These are phyloP conservation scores for Claviceps purpurea DNA, from an alignment of 2,329 filamentous ascomycete genomes.

Conservation along the genomic window DNA sequence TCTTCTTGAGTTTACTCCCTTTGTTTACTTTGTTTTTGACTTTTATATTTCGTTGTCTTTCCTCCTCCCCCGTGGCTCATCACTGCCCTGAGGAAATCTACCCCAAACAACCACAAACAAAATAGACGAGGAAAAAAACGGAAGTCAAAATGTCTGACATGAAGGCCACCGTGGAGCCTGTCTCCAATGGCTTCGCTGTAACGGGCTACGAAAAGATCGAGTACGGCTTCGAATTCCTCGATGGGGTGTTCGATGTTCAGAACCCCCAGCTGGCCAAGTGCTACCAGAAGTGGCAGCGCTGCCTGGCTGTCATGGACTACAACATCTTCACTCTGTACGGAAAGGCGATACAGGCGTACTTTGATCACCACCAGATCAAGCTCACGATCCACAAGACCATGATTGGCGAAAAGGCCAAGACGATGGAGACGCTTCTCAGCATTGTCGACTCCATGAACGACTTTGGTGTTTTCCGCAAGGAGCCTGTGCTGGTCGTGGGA, in stretches of 20 bases:
- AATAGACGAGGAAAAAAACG: background rate
- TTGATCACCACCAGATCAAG: conserved; percentile 47
- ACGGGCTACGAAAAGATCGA: conserved; percentile 65
- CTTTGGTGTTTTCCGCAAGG: conserved; percentile 57
- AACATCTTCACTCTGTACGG: conserved; percentile 61
- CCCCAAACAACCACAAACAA: background rate
- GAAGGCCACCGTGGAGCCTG: conserved; percentile 51
- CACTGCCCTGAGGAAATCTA: background rate
- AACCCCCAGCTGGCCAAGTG: conserved; percentile 50
- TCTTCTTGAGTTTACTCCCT: background rate
- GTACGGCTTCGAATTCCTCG: conserved; percentile 62
- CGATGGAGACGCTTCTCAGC: conserved; percentile 52
- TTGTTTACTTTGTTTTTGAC: background rate
- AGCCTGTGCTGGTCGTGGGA: conserved; percentile 53
- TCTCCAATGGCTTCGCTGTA: conserved; percentile 52
- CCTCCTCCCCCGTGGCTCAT: background rate
- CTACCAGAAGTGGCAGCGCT: conserved; percentile 52
- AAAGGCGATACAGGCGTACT: conserved; percentile 51
- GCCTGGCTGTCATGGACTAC: conserved; percentile 55
- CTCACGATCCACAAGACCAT: conserved; percentile 58
- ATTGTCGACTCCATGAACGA: conserved; percentile 65
- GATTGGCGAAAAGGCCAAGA: conserved; percentile 65
- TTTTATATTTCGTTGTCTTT: background rate
- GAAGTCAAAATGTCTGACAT: conserved; percentile 49
- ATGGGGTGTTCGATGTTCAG: conserved; percentile 48